Evolutionary conservation across 2,329 filamentous ascomycete species (phyloP).

Genomic region (Monilinia aucupariae): DNA sequence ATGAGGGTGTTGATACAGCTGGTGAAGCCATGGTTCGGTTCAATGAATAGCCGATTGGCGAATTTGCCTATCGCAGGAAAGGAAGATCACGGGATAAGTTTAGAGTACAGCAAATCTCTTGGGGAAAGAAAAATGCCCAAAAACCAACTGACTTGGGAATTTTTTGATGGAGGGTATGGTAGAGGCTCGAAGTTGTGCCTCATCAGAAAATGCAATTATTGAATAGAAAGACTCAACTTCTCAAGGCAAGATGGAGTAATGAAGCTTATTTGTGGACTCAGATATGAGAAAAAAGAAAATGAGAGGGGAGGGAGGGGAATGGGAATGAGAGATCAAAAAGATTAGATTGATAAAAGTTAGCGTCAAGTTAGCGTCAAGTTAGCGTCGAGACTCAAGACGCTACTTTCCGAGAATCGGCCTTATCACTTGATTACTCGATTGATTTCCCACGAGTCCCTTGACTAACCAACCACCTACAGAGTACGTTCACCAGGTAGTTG

Average conservation of each 20-base stretch:
- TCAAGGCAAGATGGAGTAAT: neutral
- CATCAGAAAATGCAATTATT: neutral
- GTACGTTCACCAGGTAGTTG: no score
- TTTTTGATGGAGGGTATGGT: neutral
- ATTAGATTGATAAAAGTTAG: slow-evolving; percentile 19
- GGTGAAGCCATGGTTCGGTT: slow-evolving; percentile 36
- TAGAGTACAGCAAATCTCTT: neutral
- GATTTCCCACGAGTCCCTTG: neutral
- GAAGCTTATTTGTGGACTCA: neutral
- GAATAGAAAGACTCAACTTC: neutral
- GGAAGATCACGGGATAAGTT: slow-evolving; percentile 3
- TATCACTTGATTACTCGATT: neutral
- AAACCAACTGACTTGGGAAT: neutral
- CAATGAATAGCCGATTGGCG: slow-evolving; percentile 17
- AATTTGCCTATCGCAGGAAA: slow-evolving; percentile 10
- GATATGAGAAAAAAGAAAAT: neutral
- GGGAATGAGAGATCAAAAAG: slow-evolving; percentile 14
- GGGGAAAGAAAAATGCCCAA: neutral
- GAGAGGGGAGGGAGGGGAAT: neutral
- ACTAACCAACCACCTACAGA: neutral
- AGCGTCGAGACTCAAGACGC: neutral
- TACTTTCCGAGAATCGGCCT: slow-evolving; percentile 14
- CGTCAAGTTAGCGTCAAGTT: neutral
- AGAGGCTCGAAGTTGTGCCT: neutral
- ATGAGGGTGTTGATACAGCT: slow-evolving; percentile 37